phyloP scores from a whole-genome alignment of 257 asterid genomes.

The Gentiana straminea region DNA sequence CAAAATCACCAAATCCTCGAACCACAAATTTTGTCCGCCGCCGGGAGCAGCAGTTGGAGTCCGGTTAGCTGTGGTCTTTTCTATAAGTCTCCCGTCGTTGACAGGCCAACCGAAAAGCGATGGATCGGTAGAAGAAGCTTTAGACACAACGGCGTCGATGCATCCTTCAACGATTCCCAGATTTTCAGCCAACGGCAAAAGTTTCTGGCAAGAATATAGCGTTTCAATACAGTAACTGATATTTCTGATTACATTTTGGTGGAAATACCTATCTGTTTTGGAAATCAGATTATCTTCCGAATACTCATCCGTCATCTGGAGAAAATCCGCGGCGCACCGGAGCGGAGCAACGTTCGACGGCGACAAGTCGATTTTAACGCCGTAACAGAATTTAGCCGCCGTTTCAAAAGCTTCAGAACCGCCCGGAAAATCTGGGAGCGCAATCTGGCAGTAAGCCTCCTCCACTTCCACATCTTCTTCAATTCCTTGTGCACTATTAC shows the following conservation, averaged over 20 bases:
- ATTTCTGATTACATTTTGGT: slow-evolving; percentile 44
- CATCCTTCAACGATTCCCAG: slow-evolving; percentile 65
- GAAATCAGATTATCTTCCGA: slow-evolving; percentile 76
- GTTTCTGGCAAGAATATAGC: slow-evolving; percentile 45
- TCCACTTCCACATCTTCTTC: slow-evolving; percentile 34
- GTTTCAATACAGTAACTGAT: slow-evolving; percentile 42
- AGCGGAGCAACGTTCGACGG: slow-evolving; percentile 65
- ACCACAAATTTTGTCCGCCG: slow-evolving; percentile 44
- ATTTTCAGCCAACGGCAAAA: slow-evolving; percentile 53
- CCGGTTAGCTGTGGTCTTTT: slow-evolving; percentile 11
- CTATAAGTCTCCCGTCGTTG: slow-evolving; percentile 30
- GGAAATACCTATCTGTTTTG: slow-evolving; percentile 51
- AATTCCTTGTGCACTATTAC: slow-evolving; percentile 22
- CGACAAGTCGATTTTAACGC: slow-evolving; percentile 65
- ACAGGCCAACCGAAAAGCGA: slow-evolving; percentile 94
- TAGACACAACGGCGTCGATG: slow-evolving; percentile 52
- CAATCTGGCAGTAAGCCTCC: slow-evolving; percentile 45
- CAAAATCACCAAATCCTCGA: slow-evolving; percentile 59
- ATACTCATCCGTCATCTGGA: slow-evolving; percentile 81
- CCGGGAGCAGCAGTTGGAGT: slow-evolving; percentile 11
- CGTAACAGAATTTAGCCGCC: slow-evolving; percentile 94
- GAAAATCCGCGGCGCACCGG: slow-evolving; percentile 81
- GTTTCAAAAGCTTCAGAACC: slow-evolving; percentile 79
- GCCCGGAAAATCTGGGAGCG: slow-evolving; percentile 83
- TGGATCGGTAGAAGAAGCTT: slow-evolving; percentile 68